A percentile compares a stretch with the other conserved stretches of the same genome.
Conservation (phyloP, 805 yeast species). For the Cyberlindnera mycetangii region DNA sequence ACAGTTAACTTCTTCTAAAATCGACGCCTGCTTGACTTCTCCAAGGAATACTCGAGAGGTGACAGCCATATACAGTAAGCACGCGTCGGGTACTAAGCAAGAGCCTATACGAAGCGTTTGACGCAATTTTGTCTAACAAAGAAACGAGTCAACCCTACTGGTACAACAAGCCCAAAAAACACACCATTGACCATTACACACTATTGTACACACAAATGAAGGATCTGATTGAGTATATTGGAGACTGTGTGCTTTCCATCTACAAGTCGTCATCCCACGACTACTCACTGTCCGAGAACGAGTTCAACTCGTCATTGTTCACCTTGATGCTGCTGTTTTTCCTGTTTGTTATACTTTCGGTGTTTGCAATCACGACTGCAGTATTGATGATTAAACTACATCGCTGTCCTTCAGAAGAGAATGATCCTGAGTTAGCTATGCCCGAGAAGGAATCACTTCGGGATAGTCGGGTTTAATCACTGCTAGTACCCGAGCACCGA, state of each 20-base stretch:
- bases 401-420: constrained; percentile 16
- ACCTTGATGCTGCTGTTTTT: constrained; percentile 18
- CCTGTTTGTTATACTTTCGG: constrained; percentile 14
- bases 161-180: background rate
- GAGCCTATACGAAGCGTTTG: no score
- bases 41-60: no score
- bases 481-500: no score
- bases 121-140: no score
- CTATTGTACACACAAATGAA: no score
- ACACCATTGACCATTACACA: background rate
- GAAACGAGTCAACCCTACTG: background rate
- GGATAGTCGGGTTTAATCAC: background rate
- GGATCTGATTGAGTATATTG: constrained; percentile 6
- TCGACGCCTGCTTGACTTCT: no score
- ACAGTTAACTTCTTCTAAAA: no score
- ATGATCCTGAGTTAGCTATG: background rate
- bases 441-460: background rate
- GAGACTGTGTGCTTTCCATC: constrained; percentile 13
- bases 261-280: constrained; percentile 18
- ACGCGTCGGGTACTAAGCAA: no score
- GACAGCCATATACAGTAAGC: no score
- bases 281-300: constrained; percentile 17
- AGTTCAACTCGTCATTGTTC: constrained; percentile 14
- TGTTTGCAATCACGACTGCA: constrained; percentile 12
- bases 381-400: constrained; percentile 19